phyloP scores from a whole-genome alignment of 2,329 filamentous ascomycete genomes.

The Fusarium fujikuroi region DNA sequence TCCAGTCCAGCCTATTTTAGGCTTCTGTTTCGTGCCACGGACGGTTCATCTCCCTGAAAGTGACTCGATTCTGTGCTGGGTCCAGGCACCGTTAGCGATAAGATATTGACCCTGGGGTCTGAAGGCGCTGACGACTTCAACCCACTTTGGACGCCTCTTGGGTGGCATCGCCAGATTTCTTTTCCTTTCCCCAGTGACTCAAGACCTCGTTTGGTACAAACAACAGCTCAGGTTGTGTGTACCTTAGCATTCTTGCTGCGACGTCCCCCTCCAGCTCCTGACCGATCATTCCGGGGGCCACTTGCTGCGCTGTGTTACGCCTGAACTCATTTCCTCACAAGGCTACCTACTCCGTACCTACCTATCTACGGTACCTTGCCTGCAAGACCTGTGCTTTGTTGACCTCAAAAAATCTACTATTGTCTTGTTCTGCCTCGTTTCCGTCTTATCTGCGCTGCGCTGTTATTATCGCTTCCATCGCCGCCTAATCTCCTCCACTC shows the following conservation, averaged over 20 bases:
- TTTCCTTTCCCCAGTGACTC: constrained; percentile 16
- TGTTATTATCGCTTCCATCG: constrained; percentile 23
- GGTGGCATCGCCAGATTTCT: constrained; percentile 31
- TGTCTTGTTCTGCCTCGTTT: background rate
- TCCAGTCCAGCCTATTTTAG: background rate
- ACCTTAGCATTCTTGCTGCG: background rate
- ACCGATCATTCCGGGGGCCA: constrained; percentile 44
- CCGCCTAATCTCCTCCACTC: constrained; percentile 27
- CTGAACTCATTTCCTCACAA: constrained; percentile 10
- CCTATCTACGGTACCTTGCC: background rate
- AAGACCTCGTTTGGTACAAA: background rate
- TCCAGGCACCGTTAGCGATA: constrained; percentile 25
- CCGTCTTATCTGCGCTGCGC: constrained; percentile 11
- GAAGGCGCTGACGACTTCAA: constrained; percentile 33
- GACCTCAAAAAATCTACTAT: constrained; percentile 10
- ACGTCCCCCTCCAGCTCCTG: constrained; percentile 25
- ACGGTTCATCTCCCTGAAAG: constrained; percentile 25
- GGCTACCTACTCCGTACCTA: constrained; percentile 13
- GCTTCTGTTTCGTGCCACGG: constrained; percentile 24
- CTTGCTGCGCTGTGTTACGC: constrained; percentile 17
- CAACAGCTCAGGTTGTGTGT: constrained; percentile 3
- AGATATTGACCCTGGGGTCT: constrained; percentile 15
- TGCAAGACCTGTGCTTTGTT: constrained; percentile 15
- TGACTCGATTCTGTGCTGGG: constrained; percentile 35
- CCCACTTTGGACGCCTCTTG: constrained; percentile 37